Evolutionary conservation across 495 filamentous ascomycete genomes (phyloP).

Genomic region (Neurospora sp.): DNA sequence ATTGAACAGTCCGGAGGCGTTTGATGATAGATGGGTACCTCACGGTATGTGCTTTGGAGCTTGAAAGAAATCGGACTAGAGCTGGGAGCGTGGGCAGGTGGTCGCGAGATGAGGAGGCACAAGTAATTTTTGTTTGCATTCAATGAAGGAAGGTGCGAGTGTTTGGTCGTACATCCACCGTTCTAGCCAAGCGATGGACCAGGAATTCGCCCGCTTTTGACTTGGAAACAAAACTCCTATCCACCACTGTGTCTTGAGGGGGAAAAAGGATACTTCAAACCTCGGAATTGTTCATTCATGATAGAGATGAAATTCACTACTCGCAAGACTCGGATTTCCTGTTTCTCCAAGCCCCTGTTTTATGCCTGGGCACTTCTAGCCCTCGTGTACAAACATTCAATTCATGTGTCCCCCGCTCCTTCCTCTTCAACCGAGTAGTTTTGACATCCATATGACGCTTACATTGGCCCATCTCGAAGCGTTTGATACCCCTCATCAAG

Average conservation of each 20-base stretch:
- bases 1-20: background rate
- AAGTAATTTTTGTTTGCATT: background rate
- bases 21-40: background rate
- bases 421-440: background rate
- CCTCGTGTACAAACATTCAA: background rate
- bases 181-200: too few relatives aligned
- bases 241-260: too few relatives aligned
- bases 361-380: background rate
- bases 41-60: background rate
- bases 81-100: too few relatives aligned
- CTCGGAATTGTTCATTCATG: background rate
- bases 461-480: background rate
- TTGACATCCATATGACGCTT: background rate
- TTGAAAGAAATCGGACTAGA: background rate
- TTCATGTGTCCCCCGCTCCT: background rate
- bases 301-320: background rate
- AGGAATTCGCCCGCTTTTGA: too few relatives aligned
- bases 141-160: background rate
- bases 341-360: too few relatives aligned
- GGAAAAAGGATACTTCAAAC: too few relatives aligned
- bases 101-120: background rate
- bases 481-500: background rate
- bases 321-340: too few relatives aligned
- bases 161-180: background rate
- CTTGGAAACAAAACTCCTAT: too few relatives aligned